Evolutionary conservation across 2,329 filamentous ascomycete genomes (phyloP).

Genomic region (Xylaria sp.): DNA sequence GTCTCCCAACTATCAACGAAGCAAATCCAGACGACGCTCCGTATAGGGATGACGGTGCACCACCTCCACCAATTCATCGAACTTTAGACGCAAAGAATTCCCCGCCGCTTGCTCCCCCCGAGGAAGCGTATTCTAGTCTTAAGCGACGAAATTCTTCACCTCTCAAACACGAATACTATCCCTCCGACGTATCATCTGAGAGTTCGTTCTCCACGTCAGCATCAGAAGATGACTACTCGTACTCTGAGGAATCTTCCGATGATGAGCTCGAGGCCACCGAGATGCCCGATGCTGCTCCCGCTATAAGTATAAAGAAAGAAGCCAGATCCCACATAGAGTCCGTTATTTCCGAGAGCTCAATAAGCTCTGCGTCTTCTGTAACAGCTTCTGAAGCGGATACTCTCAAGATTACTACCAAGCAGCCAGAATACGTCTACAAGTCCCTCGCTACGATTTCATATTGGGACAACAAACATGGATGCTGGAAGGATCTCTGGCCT

Average conservation of each 20-base stretch:
- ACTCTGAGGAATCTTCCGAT: conserved; percentile 59
- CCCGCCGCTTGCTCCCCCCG: conserved; percentile 58
- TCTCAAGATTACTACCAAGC: conserved; percentile 60
- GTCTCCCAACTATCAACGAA: conserved; percentile 52
- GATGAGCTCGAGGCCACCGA: conserved; percentile 71
- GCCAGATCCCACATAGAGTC: conserved; percentile 52
- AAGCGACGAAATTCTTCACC: conserved; percentile 88
- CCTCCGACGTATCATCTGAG: conserved; percentile 74
- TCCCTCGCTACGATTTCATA: conserved; percentile 68
- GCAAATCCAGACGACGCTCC: conserved; percentile 51
- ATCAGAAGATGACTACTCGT: conserved; percentile 61
- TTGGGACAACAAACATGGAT: conserved; percentile 69
- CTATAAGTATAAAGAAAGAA: conserved; percentile 64
- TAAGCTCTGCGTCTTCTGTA: conserved; percentile 79
- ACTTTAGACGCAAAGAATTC: conserved; percentile 56
- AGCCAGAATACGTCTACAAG: conserved; percentile 58
- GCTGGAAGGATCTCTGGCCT: conserved; percentile 68
- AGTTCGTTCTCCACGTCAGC: conserved; percentile 45
- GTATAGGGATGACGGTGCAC: conserved; percentile 65
- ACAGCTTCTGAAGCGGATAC: conserved; percentile 78
- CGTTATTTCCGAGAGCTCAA: conserved; percentile 58
- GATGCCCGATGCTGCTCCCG: conserved; percentile 68
- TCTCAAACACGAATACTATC: conserved; percentile 95
- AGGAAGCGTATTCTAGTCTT: conserved; percentile 59
- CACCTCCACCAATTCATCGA: conserved; percentile 66